Base-by-base conservation (phyloP, 2,329 filamentous ascomycete species). In the Diaporthe sp. region DNA sequence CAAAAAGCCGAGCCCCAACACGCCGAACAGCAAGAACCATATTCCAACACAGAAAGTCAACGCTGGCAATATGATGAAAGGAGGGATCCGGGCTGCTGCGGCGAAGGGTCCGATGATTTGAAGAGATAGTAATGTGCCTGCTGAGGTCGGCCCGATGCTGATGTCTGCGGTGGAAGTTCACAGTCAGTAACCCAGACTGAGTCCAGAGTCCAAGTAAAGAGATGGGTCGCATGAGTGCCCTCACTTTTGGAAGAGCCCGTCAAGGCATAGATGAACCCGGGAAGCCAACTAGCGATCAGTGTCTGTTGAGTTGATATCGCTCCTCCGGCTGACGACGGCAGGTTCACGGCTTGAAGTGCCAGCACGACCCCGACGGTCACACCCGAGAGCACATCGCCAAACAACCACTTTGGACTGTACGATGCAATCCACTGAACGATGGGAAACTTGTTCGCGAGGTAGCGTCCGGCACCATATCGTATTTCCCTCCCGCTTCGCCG, bases 221-320 rank as follows among this genome's bases (percentile, higher is more conserved):
- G 13, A 4, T 39, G 22, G 17, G 46, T 19, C 10, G 7, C 19
- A 6, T 1, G 15, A n/a, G 13, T 34, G 10, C 2, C 28, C 72
- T 61, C n/a, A 74, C 72, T 22, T 28, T 74, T 74, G 3, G 72
- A 74, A 44, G 72, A 69, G 12, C 72, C 72, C 7, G 72, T 74
- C 25, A 74, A 28, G 4, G 62, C 53, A 46, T 74, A 74, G 17
- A 74, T 61, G 34, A 74, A 70, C 39, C 72, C 72, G 53, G 72
- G 72, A 51, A 74, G 62, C 72, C 72, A 74, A 17, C 72, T 74
- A 13, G 72, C 72, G 17, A 74, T 57, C 15, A 74, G 65, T 19
- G 53, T 70, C 53, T 74, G 62, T 42, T 74, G 72, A 19, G 49
- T 37, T 12, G 62, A 61, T 37, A 74, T 70, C 10, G 53, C 62